A percentile compares a stretch with the other conserved stretches of the same genome.
phyloP scores from a whole-genome alignment of 129 eudicot species.

The Apium graveolens region DNA sequence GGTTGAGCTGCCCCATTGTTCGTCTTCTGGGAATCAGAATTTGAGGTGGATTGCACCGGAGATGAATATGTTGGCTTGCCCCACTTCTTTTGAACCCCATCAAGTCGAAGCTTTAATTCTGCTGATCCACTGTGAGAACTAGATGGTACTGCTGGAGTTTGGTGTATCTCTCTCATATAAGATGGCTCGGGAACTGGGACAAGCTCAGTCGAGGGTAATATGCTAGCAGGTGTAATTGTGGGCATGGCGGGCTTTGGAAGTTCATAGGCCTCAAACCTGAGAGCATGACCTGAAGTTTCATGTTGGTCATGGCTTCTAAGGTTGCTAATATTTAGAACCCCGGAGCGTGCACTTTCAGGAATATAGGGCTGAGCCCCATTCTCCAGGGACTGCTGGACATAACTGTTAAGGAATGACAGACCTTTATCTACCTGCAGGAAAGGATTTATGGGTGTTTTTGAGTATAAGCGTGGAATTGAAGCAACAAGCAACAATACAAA shows the following conservation, averaged over 20 bases:
- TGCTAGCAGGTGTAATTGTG: slow-evolving; percentile 33
- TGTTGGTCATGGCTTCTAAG: slow-evolving; percentile 45
- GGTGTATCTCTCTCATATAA: slow-evolving; percentile 37
- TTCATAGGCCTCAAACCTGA: slow-evolving; percentile 96
- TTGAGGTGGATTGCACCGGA: slow-evolving; percentile 59
- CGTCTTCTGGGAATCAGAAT: slow-evolving; percentile 35
- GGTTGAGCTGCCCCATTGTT: slow-evolving; percentile 45
- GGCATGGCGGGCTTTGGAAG: slow-evolving; percentile 75
- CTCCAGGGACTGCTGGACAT: slow-evolving; percentile 65
- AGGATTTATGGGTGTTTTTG: neutral
- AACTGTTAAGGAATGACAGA: slow-evolving; percentile 65
- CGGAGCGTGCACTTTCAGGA: slow-evolving; percentile 62
- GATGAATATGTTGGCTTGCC: slow-evolving; percentile 75
- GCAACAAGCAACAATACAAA: neutral
- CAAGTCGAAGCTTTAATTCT: slow-evolving; percentile 74
- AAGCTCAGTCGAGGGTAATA: slow-evolving; percentile 54
- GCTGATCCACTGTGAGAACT: slow-evolving; percentile 42
- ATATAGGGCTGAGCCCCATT: slow-evolving; percentile 94
- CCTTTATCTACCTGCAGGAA: slow-evolving; percentile 66
- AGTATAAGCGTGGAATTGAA: neutral
- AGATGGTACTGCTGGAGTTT: slow-evolving; percentile 28
- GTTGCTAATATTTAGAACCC: slow-evolving; percentile 42
- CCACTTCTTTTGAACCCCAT: slow-evolving; percentile 96
- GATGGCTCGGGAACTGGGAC: slow-evolving; percentile 65
- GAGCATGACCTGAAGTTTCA: slow-evolving; percentile 63